Conservation (phyloP, 306 rosid genomes). For the Pyrus pyrifolia region DNA sequence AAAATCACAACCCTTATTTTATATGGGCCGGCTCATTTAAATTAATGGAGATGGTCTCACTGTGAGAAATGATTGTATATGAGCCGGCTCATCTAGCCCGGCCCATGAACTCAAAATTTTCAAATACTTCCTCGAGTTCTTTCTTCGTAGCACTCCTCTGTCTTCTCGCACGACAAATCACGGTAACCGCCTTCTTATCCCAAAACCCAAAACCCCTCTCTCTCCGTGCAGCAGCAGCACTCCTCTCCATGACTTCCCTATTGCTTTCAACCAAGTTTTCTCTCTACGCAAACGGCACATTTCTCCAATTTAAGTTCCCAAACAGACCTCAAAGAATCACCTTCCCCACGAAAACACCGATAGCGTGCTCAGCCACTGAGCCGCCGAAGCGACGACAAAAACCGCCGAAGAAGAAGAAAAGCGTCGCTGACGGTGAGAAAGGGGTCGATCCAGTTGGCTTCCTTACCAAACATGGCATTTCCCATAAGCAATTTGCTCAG, state of each 20-base stretch:
- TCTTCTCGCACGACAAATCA: too few relatives aligned
- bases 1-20: too few relatives aligned
- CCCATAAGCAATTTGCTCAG: constrained; percentile 72
- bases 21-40: too few relatives aligned
- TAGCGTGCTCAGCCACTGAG: constrained; percentile 60
- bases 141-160: not conserved
- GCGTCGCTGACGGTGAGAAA: constrained; percentile 38
- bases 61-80: too few relatives aligned
- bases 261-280: constrained; percentile 33
- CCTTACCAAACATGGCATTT: constrained; percentile 65
- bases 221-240: not conserved
- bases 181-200: constrained; percentile 9
- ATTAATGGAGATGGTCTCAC: too few relatives aligned
- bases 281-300: constrained; percentile 19
- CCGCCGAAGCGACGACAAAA: constrained; percentile 36
- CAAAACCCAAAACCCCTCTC: constrained; percentile 35
- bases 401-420: constrained; percentile 20
- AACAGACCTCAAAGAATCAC: constrained; percentile 27
- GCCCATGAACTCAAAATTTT: not conserved
- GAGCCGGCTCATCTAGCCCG: too few relatives aligned
- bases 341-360: constrained; percentile 33
- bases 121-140: not conserved
- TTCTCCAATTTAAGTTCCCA: constrained; percentile 32
- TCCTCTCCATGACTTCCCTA: constrained; percentile 40
- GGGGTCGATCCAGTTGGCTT: constrained; percentile 82